Evolutionary conservation across 2,329 filamentous ascomycete genomes (phyloP), one percentile per base, ranked within the genome.

Genomic region (Penicillium sp.): DNA sequence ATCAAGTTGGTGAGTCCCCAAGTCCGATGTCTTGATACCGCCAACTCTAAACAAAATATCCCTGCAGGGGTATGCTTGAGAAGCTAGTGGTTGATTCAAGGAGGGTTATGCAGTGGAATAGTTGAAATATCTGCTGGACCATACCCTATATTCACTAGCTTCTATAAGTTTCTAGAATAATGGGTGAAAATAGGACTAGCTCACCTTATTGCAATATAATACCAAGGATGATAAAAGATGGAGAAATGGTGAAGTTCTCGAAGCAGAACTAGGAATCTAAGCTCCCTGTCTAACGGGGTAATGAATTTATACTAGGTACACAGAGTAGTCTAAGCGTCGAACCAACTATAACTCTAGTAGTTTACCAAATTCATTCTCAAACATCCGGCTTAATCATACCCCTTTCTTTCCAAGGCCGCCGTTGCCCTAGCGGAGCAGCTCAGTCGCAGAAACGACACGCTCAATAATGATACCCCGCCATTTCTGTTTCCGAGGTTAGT

Each of bases 381-480:
- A 41, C 35, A 41, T 3, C 9, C 15, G 3, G 35, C 35, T 41
- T 41, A 41, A 41, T 15, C 35, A 41, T 41, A 41, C 15, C 35
- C 35, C 13, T 41, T 17, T 11, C 35, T 41, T 11, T 15, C 35
- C 26, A 46, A 31, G n/a, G 11, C 30, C 15, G 38, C 30, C 38
- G 41, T 29, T 29, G 7, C 23, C 56, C 59, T 69, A 74, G 59
- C 67, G 62, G 56, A 78, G 64, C 53, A 76, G 49, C 61, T 71
- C 64, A 7, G 71, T 73, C 19, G 72, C 75, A n/a, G 70, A 70
- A 30, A 69, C 65, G 46, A 78, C 71, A 48, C 75, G 75, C 52
- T 74, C 73, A 58, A 75, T 63, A 55, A 79, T 78, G 45, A 79
- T 77, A 41, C 64, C 58, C 44, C 71, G 70, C 77, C 78, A 79